phyloP scores from a whole-genome alignment of 176 grass and related monocot genomes.

The Hordeum vulgare region MorexV3_pseudomolecules_assembly NC_058518.1:22509337-22509836 shows the following conservation, averaged over 20 bases:
- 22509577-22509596: constrained; percentile 39
- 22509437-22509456: not conserved
- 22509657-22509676: too few relatives aligned
- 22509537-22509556: constrained; percentile 33
- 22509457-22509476: constrained; percentile 11
- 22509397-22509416: constrained; percentile 6
- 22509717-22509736: constrained; percentile 48
- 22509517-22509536: constrained; percentile 39
- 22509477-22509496: constrained; percentile 35
- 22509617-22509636: constrained; percentile 53
- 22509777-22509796: constrained; percentile 14
- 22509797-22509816: not conserved
- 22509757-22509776: constrained; percentile 28
- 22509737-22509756: constrained; percentile 32
- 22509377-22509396: constrained; percentile 19
- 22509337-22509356: constrained; percentile 31
- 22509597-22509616: constrained; percentile 34
- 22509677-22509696: too few relatives aligned
- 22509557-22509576: constrained; percentile 55
- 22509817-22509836: constrained; percentile 34
- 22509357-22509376: not conserved
- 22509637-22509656: constrained; percentile 41
- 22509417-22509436: constrained; percentile 32
- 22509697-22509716: constrained; percentile 32
- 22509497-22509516: constrained; percentile 56